Conservation (phyloP, 2,329 filamentous ascomycete genomes). For the Huntiella decipiens region DNA sequence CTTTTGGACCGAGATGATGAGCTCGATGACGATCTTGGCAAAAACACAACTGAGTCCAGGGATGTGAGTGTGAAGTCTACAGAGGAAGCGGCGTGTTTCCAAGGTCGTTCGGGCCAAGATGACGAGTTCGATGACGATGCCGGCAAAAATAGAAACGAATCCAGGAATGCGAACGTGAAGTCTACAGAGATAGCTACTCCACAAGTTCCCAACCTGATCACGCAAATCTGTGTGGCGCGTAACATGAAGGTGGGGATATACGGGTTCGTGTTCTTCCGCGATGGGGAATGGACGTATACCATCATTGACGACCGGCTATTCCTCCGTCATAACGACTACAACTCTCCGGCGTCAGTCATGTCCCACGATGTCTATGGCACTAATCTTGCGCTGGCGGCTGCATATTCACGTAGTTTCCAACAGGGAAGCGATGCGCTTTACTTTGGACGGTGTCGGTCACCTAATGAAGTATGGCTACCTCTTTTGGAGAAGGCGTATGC, state of each 20-base stretch:
- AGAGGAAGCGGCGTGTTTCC: neutral
- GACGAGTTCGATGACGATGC: neutral
- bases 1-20: neutral
- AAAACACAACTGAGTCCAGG: too few species aligned
- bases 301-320: slow-evolving; percentile 86
- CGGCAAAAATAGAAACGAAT: neutral
- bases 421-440: slow-evolving; percentile 59
- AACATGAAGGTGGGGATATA: slow-evolving; percentile 63
- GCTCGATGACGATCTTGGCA: neutral
- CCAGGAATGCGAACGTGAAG: too few species aligned
- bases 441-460: slow-evolving; percentile 56
- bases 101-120: neutral
- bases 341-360: too few species aligned
- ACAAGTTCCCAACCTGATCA: slow-evolving; percentile 40
- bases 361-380: too few species aligned
- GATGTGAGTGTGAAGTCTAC: too few species aligned
- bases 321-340: neutral
- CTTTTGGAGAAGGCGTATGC: slow-evolving; percentile 69
- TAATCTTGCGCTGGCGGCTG: too few species aligned
- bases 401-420: slow-evolving; percentile 42
- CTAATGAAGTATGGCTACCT: slow-evolving; percentile 69
- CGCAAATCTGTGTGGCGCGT: slow-evolving; percentile 56
- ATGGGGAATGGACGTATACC: slow-evolving; percentile 81
- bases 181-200: too few species aligned
- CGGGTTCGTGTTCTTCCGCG: slow-evolving; percentile 73